Percentiles rank a stretch among this genome's conserved stretches.
Conservation (phyloP, 1,284 basidiomycete species). For the Ganoderma boninense region DNA sequence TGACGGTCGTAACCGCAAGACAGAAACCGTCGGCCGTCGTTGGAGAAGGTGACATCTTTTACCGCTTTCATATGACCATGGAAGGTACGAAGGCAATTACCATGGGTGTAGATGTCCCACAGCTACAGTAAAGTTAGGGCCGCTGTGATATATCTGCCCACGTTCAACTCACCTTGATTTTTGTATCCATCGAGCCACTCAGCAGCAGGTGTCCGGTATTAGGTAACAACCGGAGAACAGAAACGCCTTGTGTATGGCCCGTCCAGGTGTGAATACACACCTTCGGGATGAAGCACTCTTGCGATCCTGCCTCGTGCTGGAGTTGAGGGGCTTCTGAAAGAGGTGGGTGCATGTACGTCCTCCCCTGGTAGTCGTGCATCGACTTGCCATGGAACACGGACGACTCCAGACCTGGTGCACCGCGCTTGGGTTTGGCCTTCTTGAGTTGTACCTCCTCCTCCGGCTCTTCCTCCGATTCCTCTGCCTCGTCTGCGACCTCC, state of each 20-base stretch:
- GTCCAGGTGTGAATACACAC: conserved; percentile 97
- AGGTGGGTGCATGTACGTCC: conserved; percentile 98
- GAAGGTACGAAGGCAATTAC: conserved; percentile 96
- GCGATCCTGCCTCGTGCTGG: conserved; percentile 81
- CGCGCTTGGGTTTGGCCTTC: conserved; percentile 83
- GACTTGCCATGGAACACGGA: conserved; percentile 98
- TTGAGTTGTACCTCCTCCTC: conserved; percentile 69
- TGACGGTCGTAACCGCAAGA: conserved; percentile 96
- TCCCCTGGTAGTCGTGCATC: conserved; percentile 96
- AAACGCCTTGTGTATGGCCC: conserved; percentile 96
- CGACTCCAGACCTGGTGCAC: conserved; percentile 86
- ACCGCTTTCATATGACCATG: conserved; percentile 97
- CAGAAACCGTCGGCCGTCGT: conserved; percentile 90
- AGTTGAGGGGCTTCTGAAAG: conserved; percentile 83
- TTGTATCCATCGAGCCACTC: conserved; percentile 97
- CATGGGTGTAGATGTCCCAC: conserved; percentile 98
- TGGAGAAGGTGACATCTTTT: conserved; percentile 95
- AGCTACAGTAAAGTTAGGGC: conserved; percentile 59
- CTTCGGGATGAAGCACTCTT: conserved; percentile 95
- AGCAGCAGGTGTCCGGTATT: conserved; percentile 92
- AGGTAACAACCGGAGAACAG: conserved; percentile 93
- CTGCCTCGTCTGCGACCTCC: conserved; percentile 65
- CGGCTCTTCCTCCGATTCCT: conserved; percentile 66
- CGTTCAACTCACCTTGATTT: conserved; percentile 83
- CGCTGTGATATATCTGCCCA: neutral